Base-by-base conservation (phyloP, 2,329 filamentous ascomycete species). In the Alternaria gansuensis region DNA sequence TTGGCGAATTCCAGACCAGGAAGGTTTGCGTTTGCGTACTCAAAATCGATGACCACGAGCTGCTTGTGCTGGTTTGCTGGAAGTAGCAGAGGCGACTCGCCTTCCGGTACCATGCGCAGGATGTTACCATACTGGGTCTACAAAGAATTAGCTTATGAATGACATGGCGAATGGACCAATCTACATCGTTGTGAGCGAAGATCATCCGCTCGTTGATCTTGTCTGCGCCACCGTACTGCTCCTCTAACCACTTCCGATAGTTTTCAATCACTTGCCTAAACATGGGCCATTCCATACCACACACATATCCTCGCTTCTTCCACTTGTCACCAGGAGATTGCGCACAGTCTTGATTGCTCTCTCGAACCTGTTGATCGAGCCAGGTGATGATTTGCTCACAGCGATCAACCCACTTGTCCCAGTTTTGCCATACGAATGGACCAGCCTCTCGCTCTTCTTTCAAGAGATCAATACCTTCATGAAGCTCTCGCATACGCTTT, bases 121-220 rank as follows among this genome's bases (percentile, higher is more conserved):
- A 99, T 95, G 75, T 99, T 99, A 64, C 95, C 95, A 72, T 99
- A 98, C 88, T 99, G 95, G 4, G 95, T 97, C 92, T 96, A 54
- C 37, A 9, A 28, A 10, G 8, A 41, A 44, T 74, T 21, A 74
- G 66, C 31, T 13, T 9, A 17, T 10, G 2, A n/a, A 24, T 13
- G 17, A 3, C 4, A 37, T 28, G 5, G 8, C 5, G 2, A 10
- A 23, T 5, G 14, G 8, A 13, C 5, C 21, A 8, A 79, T 90
- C 81, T 79, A 96, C 93, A 84, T 99, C 95, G 71, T 97, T 97
- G 77, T 99, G 95, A n/a, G 93, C 92, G 82, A 99, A 99, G 0
- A 97, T 88, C 10, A 99, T 85, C 54, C 87, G 84, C 45, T 91
- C 85, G 51, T 89, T 89, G 55, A 98, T 83, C 48, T 85, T 86